Evolutionary conservation across 768 basidiomycete species (phyloP).

Genomic region (Phylloporus rhodoxanthus): DNA sequence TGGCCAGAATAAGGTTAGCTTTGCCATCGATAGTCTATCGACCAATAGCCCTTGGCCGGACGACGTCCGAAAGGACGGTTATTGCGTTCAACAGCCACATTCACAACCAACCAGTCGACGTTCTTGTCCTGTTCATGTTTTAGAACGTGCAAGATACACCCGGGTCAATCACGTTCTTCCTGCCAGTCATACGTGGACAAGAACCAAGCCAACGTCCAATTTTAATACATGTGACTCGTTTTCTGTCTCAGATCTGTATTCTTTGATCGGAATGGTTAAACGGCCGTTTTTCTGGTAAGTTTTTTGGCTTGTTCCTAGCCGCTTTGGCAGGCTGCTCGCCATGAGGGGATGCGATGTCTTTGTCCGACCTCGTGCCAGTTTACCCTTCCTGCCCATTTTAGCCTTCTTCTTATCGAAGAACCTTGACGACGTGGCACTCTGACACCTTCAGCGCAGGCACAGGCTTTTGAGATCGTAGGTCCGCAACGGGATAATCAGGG

Average conservation of each 20-base stretch:
- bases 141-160: neutral
- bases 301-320: slow-evolving; percentile 17
- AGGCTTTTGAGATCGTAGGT: slow-evolving; percentile 15
- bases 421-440: slow-evolving; percentile 26
- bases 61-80: slow-evolving; percentile 7
- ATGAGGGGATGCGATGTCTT: slow-evolving; percentile 24
- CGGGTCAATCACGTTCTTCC: slow-evolving; percentile 5
- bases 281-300: slow-evolving; percentile 12
- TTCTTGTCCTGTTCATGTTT: neutral
- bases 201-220: slow-evolving; percentile 2
- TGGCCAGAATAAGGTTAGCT: slow-evolving; percentile 2
- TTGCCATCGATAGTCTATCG: slow-evolving; percentile 15
- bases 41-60: slow-evolving; percentile 10
- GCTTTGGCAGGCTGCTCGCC: slow-evolving; percentile 17
- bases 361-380: slow-evolving; percentile 27
- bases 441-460: slow-evolving; percentile 8
- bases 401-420: slow-evolving; percentile 22
- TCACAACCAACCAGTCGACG: slow-evolving; percentile 5
- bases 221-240: slow-evolving; percentile 2
- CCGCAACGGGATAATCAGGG: slow-evolving; percentile 27
- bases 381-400: slow-evolving; percentile 24
- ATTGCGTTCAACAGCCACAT: slow-evolving; percentile 6
- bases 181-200: slow-evolving; percentile 1
- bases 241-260: slow-evolving; percentile 11
- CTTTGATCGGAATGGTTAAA: slow-evolving; percentile 10